phyloP scores from a whole-genome alignment of 257 asterid genomes.

The Nicotiana noctiflora region DNA sequence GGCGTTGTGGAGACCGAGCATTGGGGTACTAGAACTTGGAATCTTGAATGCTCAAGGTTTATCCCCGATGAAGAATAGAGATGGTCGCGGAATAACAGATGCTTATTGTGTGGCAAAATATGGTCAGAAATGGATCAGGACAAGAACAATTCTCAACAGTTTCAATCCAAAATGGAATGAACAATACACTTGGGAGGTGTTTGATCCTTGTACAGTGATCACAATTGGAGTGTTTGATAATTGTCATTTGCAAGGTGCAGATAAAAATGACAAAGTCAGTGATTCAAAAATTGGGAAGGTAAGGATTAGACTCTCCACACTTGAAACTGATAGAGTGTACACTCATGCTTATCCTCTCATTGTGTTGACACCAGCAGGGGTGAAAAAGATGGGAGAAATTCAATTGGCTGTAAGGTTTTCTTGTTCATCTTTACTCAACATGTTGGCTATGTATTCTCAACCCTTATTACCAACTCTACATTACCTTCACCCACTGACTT shows the following conservation, averaged over 20 bases:
- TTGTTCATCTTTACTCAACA: constrained; percentile 47
- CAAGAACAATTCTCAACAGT: constrained; percentile 57
- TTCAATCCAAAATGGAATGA: constrained; percentile 81
- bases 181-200: constrained; percentile 91
- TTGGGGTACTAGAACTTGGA: constrained; percentile 83
- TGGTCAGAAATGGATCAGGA: constrained; percentile 92
- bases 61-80: constrained; percentile 50
- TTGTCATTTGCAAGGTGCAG: constrained; percentile 56
- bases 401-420: constrained; percentile 80
- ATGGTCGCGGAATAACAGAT: constrained; percentile 61
- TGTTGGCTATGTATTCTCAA: constrained; percentile 46
- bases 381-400: constrained; percentile 76
- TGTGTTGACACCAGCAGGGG: constrained; percentile 59
- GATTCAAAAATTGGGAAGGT: constrained; percentile 80
- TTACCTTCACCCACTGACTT: constrained; percentile 58
- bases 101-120: constrained; percentile 93
- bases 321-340: constrained; percentile 64
- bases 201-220: constrained; percentile 81
- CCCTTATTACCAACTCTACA: constrained; percentile 64
- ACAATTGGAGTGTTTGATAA: constrained; percentile 75
- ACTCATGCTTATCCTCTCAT: constrained; percentile 75
- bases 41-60: constrained; percentile 72
- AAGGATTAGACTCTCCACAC: constrained; percentile 65
- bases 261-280: constrained; percentile 26
- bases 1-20: constrained; percentile 76